These are phyloP conservation scores for Neofusicoccum kwambonambiense DNA, from an alignment of 2,329 filamentous ascomycete species.

Conservation along the genomic window DNA sequence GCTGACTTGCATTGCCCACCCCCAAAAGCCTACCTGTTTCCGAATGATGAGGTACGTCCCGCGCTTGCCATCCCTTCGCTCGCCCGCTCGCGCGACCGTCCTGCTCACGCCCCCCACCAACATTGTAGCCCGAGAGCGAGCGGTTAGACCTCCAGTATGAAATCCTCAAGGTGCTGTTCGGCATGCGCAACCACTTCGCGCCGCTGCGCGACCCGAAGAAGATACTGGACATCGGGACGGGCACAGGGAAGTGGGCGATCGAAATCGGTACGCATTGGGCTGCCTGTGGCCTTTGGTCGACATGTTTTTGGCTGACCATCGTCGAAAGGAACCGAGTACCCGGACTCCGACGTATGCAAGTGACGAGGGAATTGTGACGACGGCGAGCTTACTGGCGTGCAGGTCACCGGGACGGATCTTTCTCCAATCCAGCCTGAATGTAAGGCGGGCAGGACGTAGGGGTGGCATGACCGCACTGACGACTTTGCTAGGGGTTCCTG, in stretches of 20 bases:
- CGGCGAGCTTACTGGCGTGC: slow-evolving; percentile 21
- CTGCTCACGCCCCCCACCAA: background rate
- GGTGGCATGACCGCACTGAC: background rate
- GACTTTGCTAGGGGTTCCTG: slow-evolving; percentile 49
- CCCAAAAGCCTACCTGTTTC: slow-evolving; percentile 36
- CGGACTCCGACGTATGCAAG: slow-evolving; percentile 30
- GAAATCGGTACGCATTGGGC: slow-evolving; percentile 38
- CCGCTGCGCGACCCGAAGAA: slow-evolving; percentile 37
- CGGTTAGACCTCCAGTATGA: slow-evolving; percentile 40
- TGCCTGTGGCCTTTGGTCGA: background rate
- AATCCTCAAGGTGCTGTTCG: slow-evolving; percentile 38
- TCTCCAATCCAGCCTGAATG: slow-evolving; percentile 41
- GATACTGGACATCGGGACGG: slow-evolving; percentile 44
- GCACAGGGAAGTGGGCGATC: slow-evolving; percentile 43
- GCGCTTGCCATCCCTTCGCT: slow-evolving; percentile 1
- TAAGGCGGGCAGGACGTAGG: slow-evolving; percentile 21
- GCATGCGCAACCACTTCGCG: slow-evolving; percentile 36
- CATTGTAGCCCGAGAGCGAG: slow-evolving; percentile 36
- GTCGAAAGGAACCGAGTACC: slow-evolving; percentile 33
- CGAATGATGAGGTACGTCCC: slow-evolving; percentile 36
- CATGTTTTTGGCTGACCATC: slow-evolving; percentile 23
- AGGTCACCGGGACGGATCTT: slow-evolving; percentile 44
- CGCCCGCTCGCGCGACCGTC: background rate
- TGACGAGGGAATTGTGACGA: background rate
- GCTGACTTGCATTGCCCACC: background rate